Evolutionary conservation across 371 early-diverging fungal genomes (phyloP), one percentile per base, ranked within the genome.

Genomic region (Mortierella sp.): DNA sequence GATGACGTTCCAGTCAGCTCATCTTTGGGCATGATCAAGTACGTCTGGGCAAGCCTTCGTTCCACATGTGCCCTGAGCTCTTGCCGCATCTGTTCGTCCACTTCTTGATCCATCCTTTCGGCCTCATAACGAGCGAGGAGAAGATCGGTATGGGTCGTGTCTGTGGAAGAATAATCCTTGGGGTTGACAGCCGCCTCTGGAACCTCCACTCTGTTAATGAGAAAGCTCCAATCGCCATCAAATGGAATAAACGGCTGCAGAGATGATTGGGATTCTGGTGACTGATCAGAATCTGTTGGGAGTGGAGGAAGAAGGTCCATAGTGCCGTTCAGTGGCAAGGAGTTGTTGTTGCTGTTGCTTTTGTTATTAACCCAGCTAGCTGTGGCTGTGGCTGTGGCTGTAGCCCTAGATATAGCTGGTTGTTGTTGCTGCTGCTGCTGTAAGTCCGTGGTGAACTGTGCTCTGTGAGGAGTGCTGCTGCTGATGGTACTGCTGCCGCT

Each of bases 171-270:
- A 3, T 60, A 46, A 27, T 64, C 60, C 64, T 71, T 71, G 26
- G 56, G 60, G 44, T 64, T 60, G 8, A 71, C 28, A 23, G 19
- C n/a, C 12, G 58, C 2, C 14, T 64, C 64, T 7, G 60, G 42
- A 1, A 64, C 64, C 23, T 71, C 71, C 14, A 64, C 71, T 60
- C 71, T 28, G 51, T 71, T 71, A 21, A 71, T 63, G n/a, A 59
- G 31, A 24, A 71, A 55, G 0, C 50, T 56, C 71, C 71, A 71
- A 30, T 71, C 59, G n/a, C 62, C 64, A 27, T 60, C 60, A 51
- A 71, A 71, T 17, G 70, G 70, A 12, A 71, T 56, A 32, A 71
- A 71, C 27, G 71, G 60, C 43, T 64, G 64, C 28, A 64, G 31
- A 4, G 60, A 37, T 2, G 60, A 41, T 26, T 53, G 67, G 1